Conservation (phyloP, 192 early-diverging fungal species). For the Linnemannia elongata region DNA sequence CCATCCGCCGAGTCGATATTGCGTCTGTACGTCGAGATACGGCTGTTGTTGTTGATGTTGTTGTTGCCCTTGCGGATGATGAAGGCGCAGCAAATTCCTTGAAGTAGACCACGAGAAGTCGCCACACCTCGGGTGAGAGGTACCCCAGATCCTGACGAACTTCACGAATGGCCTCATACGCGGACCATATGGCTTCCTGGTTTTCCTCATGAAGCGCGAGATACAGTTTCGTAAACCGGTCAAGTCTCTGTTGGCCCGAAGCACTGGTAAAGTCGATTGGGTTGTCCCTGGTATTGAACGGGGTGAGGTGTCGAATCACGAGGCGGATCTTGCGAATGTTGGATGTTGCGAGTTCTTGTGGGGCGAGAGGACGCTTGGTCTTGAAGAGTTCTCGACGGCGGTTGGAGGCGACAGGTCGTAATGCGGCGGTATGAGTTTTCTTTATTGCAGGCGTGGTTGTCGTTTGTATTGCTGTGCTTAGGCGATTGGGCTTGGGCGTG, state of each 20-base stretch:
- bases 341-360: neutral
- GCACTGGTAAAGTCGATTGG: neutral
- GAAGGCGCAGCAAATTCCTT: slow-evolving; percentile 10
- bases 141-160: neutral
- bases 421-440: neutral
- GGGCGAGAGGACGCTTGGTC: neutral
- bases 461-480: neutral
- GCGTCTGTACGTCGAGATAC: neutral
- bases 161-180: slow-evolving; percentile 30
- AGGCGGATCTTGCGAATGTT: neutral
- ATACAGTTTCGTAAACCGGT: slow-evolving; percentile 19
- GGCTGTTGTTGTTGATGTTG: neutral
- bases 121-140: slow-evolving; percentile 14
- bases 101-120: slow-evolving; percentile 35
- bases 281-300: slow-evolving; percentile 5
- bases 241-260: slow-evolving; percentile 9
- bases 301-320: slow-evolving; percentile 24
- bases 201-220: slow-evolving; percentile 28
- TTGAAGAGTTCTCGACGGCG: neutral
- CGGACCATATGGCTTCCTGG: slow-evolving; percentile 33
- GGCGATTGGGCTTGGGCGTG: neutral
- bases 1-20: neutral
- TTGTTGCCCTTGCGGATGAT: neutral
- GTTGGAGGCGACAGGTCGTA: neutral
- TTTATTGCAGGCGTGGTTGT: neutral